phyloP scores from a whole-genome alignment of 768 basidiomycete species.

The Clavaria fumosa region DNA sequence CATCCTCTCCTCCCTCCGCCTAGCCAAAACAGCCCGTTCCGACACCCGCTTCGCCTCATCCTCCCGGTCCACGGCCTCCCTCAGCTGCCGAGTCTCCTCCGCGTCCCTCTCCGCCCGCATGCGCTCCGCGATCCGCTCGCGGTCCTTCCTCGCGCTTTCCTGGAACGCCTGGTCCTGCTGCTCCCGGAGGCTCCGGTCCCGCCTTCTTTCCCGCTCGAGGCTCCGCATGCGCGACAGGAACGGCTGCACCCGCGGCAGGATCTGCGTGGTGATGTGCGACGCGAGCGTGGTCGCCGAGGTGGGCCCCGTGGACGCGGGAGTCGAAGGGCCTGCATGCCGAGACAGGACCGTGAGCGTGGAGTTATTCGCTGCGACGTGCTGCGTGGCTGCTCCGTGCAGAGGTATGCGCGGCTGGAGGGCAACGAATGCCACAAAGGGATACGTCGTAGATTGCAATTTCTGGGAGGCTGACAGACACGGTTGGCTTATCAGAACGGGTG shows the following conservation, averaged over 20 bases:
- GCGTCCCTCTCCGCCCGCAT: slow-evolving; percentile 13
- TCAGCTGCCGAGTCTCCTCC: slow-evolving; percentile 16
- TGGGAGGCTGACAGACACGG: slow-evolving; percentile 26
- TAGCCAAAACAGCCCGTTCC: slow-evolving; percentile 22
- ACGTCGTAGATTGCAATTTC: slow-evolving; percentile 78
- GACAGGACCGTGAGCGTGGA: slow-evolving; percentile 70
- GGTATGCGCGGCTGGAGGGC: slow-evolving; percentile 73
- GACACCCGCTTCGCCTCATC: slow-evolving; percentile 17
- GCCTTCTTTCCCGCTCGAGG: slow-evolving; percentile 31
- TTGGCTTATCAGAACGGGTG: slow-evolving; percentile 5
- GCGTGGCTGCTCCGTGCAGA: slow-evolving; percentile 26
- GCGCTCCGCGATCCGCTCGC: slow-evolving; percentile 26
- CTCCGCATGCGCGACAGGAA: slow-evolving; percentile 51
- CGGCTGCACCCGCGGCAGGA: slow-evolving; percentile 70
- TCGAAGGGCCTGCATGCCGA: slow-evolving; percentile 59
- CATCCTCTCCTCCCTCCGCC: slow-evolving; percentile 23
- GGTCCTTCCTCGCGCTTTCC: slow-evolving; percentile 44
- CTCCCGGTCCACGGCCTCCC: slow-evolving; percentile 11
- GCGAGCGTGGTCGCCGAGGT: slow-evolving; percentile 52
- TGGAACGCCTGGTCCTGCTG: slow-evolving; percentile 74
- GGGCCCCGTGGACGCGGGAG: slow-evolving; percentile 22
- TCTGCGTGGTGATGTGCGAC: slow-evolving; percentile 48
- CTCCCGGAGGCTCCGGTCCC: slow-evolving; percentile 49
- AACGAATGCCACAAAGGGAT: slow-evolving; percentile 85
- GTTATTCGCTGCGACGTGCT: slow-evolving; percentile 18